phyloP scores from a whole-genome alignment of 306 rosid species.

The Glycine soja region DNA sequence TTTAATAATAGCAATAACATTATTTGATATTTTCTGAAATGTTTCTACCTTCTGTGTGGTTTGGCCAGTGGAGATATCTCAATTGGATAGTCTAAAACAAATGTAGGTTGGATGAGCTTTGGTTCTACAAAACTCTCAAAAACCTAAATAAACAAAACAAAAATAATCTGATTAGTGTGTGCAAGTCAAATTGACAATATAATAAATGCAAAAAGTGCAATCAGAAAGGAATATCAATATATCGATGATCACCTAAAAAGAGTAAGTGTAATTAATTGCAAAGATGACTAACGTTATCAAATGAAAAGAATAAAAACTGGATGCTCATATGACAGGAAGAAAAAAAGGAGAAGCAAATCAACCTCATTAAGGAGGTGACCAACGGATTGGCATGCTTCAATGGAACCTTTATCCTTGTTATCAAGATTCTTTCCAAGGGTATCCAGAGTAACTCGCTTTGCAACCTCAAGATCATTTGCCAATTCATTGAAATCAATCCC shows the following conservation, averaged over 20 bases:
- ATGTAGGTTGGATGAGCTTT: constrained; percentile 93
- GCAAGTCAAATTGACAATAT: constrained; percentile 40
- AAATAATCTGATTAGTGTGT: constrained; percentile 42
- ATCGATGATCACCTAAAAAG: constrained; percentile 19
- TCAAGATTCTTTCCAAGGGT: constrained; percentile 70
- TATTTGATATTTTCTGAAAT: constrained; percentile 13
- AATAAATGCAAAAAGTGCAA: constrained; percentile 19
- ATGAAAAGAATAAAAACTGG: constrained; percentile 29
- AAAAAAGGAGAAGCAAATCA: constrained; percentile 46
- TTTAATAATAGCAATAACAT: constrained; percentile 36
- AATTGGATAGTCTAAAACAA: constrained; percentile 95
- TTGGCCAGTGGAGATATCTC: constrained; percentile 98
- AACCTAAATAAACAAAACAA: constrained; percentile 61
- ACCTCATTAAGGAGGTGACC: constrained; percentile 95
- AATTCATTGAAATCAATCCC: constrained; percentile 75
- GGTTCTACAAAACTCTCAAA: constrained; percentile 90
- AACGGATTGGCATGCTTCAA: constrained; percentile 75
- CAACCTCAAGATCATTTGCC: constrained; percentile 70
- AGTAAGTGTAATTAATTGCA: constrained; percentile 17
- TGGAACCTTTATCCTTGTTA: constrained; percentile 69
- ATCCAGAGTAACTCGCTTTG: constrained; percentile 68
- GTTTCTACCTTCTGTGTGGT: constrained; percentile 86
- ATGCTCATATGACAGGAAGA: constrained; percentile 21
- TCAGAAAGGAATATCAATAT: constrained; percentile 10
- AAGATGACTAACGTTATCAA: constrained; percentile 26